Conservation (phyloP, 805 yeast genomes). For the Hanseniaspora hatyaiensis region DNA sequence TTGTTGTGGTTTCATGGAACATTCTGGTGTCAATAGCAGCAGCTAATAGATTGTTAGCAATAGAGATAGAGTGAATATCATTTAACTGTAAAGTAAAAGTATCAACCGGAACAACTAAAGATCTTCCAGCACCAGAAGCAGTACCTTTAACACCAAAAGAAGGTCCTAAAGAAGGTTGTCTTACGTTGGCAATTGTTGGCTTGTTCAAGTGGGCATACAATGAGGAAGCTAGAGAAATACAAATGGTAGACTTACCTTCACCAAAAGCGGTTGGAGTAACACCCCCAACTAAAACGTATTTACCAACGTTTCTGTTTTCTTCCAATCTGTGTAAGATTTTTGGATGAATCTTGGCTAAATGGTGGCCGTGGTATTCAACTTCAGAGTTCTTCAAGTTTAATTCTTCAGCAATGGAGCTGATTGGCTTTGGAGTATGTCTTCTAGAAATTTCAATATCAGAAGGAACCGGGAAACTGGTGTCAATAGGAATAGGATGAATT, state of each 20-base stretch:
- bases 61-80: conserved; percentile 90
- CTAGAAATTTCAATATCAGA: conserved; percentile 84
- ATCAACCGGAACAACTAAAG: conserved; percentile 98
- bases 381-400: conserved; percentile 68
- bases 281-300: conserved; percentile 87
- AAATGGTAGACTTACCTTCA: conserved; percentile 94
- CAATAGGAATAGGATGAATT: conserved; percentile 48
- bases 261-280: conserved; percentile 97
- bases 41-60: conserved; percentile 85
- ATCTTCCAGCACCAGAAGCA: conserved; percentile 98
- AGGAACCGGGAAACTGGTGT: conserved; percentile 60
- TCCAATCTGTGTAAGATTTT: conserved; percentile 58
- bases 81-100: conserved; percentile 96
- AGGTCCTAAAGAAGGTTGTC: conserved; percentile 98
- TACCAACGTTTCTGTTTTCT: conserved; percentile 49
- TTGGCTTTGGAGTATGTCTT: conserved; percentile 75
- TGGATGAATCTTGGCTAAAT: conserved; percentile 77
- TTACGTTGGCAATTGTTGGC: conserved; percentile 82
- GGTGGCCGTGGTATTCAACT: conserved; percentile 77
- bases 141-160: conserved; percentile 98
- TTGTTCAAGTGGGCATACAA: conserved; percentile 78
- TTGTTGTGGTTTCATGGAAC: conserved; percentile 86
- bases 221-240: conserved; percentile 94
- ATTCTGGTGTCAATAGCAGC: conserved; percentile 96
- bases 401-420: conserved; percentile 63